Evolutionary conservation across 768 basidiomycete species (phyloP).

Genomic region (Tricholoma flavovirens): DNA sequence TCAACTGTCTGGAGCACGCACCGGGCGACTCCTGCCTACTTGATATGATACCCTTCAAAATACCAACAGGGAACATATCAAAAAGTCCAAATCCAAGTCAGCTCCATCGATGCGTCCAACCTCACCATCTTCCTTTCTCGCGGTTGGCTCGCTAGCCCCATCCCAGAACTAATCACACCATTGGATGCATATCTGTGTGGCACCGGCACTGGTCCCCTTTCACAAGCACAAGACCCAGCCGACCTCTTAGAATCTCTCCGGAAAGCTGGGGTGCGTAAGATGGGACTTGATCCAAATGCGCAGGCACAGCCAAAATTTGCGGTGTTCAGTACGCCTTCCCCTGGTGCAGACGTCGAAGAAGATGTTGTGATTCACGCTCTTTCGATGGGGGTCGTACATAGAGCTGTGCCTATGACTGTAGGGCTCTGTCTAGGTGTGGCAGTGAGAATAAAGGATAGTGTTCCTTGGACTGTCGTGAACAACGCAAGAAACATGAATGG

Average conservation of each 20-base stretch:
- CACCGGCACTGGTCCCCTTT: constrained; percentile 15
- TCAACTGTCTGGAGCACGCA: constrained; percentile 66
- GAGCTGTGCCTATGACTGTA: constrained; percentile 70
- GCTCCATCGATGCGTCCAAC: constrained; percentile 70
- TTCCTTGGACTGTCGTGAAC: neutral
- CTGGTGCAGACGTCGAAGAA: constrained; percentile 6
- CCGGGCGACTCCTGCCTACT: constrained; percentile 66
- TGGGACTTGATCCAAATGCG: constrained; percentile 58
- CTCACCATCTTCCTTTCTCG: constrained; percentile 60
- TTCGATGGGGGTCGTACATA: constrained; percentile 65
- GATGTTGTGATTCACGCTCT: constrained; percentile 24
- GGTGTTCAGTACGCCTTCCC: constrained; percentile 30
- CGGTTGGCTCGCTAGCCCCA: constrained; percentile 31
- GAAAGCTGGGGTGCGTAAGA: constrained; percentile 46
- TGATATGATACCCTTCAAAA: constrained; percentile 39
- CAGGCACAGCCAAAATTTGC: constrained; percentile 73
- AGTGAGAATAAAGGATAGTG: neutral
- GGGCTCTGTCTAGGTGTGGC: constrained; percentile 67
- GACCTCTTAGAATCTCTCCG: constrained; percentile 46
- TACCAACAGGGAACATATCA: constrained; percentile 2
- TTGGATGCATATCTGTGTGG: constrained; percentile 33
- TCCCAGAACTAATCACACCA: constrained; percentile 22
- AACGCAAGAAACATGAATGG: too few species aligned
- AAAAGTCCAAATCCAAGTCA: constrained; percentile 35
- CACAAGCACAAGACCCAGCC: constrained; percentile 22